Evolutionary conservation across 1,284 basidiomycete genomes (phyloP), one percentile per base, ranked within the genome.

Genomic region (Thecaphora thlaspeos): DNA sequence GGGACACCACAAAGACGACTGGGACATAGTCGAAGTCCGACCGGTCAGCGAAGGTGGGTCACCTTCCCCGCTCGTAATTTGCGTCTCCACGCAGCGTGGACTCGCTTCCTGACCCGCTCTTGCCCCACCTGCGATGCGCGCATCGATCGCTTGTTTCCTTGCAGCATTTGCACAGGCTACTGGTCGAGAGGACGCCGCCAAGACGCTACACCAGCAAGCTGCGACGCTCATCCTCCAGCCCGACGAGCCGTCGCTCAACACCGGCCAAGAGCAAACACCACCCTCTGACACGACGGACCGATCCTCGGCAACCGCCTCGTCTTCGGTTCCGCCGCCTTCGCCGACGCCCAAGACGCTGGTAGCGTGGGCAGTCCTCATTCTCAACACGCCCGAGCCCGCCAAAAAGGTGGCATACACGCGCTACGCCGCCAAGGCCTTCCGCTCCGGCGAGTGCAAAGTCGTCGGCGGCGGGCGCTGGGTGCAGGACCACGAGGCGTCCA

Each of bases 301-400:
- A 37, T 17, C 22, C 26, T 5, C 11, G 26, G 43, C 8, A 11
- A 28, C 26, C 7, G 26, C 26, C 7, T 28, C 26, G 7, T 28
- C 26, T 5, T 28, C 43, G 22, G 18, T 62, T 23, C 24, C 46
- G 47, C 56, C 59, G 5, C 61, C 73, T 4, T 56, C 54, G 9
- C 68, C 73, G 1, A 23, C 8, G 15, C 76, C 76, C 10, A 62
- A 47, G 41, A 88, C 87, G 0, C 79, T 89, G 11, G 84, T 87
- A 67, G 83, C 88, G 75, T 89, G 87, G 87, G 87, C 87, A 0
- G 85, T 86, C 4, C 80, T 88, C 2, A 86, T 89, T 34, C 80
- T 89, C 14, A 87, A 87, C 59, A 89, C 88, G 0, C 71, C 86
- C 0, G 81, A 87, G 74, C 87, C 88, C 2, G 82, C 81, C n/a